Evolutionary conservation across 2,329 filamentous ascomycete species (phyloP), one percentile per base, ranked within the genome.

Genomic region (Botrytis aclada): DNA sequence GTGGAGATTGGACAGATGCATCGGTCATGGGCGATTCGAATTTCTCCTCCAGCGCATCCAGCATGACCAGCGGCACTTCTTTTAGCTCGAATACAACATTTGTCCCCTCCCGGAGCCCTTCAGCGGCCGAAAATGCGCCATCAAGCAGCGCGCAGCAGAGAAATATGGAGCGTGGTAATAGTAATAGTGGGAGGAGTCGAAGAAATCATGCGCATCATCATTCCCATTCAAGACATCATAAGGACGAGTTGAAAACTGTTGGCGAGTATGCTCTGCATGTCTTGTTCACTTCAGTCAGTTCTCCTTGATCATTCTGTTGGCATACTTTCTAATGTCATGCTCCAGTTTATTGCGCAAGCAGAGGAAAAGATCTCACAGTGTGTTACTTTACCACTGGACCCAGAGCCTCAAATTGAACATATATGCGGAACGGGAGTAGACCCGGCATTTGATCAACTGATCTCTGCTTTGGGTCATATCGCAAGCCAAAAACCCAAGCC

Each of bases 221-320:
- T 76, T 88, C 87, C 54, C 82, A 86, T 74, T 91, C 91, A 69
- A 87, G 89, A 72, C 89, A 91, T 78, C 84, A 86, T 70, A 88
- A 89, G 77, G 89, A 92, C 70, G 93, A 97, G 76, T 89, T 92
- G 76, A 97, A 95, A 83, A 98, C 95, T 0, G 95, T 98, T n/a
- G 95, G 94, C 72, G 96, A 99, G 85, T 98, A 97, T 87, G 96
- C 96, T 32, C 85, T 99, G 74, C 95, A 98, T 83, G 95, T 98
- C 78, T 85, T 99, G 61, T 98, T 98, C 83, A 98, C 96, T 77
- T 94, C 95, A 74, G 91, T 93, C 82, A 82, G 88, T 85, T 72
- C 63, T 73, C 71, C 71, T 67, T 72, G 70, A 43, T 62, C 56
- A 60, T 34, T 56, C 56, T 54, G 54, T 63, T 34, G 41, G 41